A percentile compares a stretch with the other conserved stretches of the same genome.
Evolutionary conservation across 805 yeast species (phyloP).

Genomic region (Candida succiphila): DNA sequence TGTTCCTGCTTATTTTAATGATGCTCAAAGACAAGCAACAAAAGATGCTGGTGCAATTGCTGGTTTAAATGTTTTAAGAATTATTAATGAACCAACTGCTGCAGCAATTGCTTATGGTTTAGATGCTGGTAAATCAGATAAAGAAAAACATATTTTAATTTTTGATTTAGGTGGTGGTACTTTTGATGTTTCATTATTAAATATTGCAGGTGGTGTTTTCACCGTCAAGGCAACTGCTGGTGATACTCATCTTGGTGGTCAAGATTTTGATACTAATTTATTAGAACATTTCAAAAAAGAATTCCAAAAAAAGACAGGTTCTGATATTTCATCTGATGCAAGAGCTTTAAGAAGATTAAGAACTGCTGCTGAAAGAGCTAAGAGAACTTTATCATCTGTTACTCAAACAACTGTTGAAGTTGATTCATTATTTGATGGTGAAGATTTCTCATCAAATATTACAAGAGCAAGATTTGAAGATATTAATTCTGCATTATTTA

Average conservation of each 20-base stretch:
- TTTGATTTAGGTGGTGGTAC: constrained; percentile 99
- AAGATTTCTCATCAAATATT: constrained; percentile 85
- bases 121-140: constrained; percentile 76
- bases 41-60: constrained; percentile 98
- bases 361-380: constrained; percentile 98
- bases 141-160: constrained; percentile 82
- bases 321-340: constrained; percentile 81
- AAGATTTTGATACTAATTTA: constrained; percentile 95
- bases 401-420: constrained; percentile 95
- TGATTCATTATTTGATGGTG: constrained; percentile 92
- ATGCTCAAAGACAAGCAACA: constrained; percentile 88
- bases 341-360: constrained; percentile 97
- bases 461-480: constrained; percentile 99
- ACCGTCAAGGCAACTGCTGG: constrained; percentile 98
- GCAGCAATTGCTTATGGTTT: constrained; percentile 97
- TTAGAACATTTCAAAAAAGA: constrained; percentile 88
- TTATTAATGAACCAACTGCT: constrained; percentile 86
- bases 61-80: constrained; percentile 84
- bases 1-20: constrained; percentile 86
- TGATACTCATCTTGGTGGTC: constrained; percentile 99
- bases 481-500: constrained; percentile 85
- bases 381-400: constrained; percentile 95
- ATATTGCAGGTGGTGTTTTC: constrained; percentile 93
- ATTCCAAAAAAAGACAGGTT: constrained; percentile 86
- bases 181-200: constrained; percentile 89